Evolutionary conservation across 2,329 filamentous ascomycete species (phyloP).

Genomic region (Boeremia exigua): DNA sequence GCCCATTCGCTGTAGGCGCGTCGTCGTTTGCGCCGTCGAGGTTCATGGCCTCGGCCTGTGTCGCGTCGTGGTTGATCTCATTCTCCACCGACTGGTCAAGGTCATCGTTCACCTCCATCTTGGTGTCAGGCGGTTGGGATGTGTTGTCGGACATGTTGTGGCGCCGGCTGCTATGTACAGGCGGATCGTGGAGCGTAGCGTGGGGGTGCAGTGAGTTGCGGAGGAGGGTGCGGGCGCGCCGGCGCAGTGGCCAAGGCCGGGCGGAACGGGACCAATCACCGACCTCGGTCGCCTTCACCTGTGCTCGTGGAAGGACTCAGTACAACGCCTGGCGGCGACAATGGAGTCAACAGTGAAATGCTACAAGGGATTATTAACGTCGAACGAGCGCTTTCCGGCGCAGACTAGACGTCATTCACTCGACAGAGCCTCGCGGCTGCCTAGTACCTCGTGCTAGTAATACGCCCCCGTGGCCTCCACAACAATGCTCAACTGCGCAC

Average conservation of each 20-base stretch:
- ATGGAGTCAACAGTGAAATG: too few relatives aligned
- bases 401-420: not conserved
- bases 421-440: constrained; percentile 7
- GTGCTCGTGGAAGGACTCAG: too few relatives aligned
- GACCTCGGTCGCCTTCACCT: not conserved
- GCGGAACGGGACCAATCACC: constrained; percentile 13
- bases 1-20: constrained; percentile 43
- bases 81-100: constrained; percentile 51
- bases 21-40: constrained; percentile 51
- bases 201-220: constrained; percentile 18
- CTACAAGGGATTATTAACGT: not conserved
- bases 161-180: constrained; percentile 11
- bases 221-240: constrained; percentile 18
- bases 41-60: constrained; percentile 49
- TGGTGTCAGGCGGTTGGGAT: constrained; percentile 36
- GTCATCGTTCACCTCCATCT: constrained; percentile 44
- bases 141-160: constrained; percentile 42
- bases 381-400: too few relatives aligned
- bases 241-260: not conserved
- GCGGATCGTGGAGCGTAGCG: constrained; percentile 11
- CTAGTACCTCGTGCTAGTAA: not conserved
- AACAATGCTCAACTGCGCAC: not conserved
- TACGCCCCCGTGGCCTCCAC: not conserved
- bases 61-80: constrained; percentile 48
- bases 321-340: not conserved